A percentile compares a stretch with the other conserved stretches of the same genome.
phyloP scores from a whole-genome alignment of 2,329 filamentous ascomycete genomes.

The Keithomyces neogunnii region DNA sequence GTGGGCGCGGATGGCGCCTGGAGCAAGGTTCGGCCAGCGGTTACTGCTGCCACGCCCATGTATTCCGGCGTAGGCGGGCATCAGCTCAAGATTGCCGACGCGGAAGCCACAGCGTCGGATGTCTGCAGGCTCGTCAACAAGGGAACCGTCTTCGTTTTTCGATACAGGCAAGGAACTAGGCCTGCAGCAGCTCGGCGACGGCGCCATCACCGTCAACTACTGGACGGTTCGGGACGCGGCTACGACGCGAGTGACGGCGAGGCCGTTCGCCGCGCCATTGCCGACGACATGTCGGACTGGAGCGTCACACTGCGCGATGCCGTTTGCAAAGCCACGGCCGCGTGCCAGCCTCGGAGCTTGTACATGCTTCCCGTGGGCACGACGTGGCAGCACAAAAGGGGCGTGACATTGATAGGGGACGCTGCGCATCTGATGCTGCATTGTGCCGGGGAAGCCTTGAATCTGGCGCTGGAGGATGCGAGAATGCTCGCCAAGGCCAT shows the following conservation, averaged over 20 bases:
- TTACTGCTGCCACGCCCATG: constrained; percentile 30
- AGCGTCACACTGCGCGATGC: constrained; percentile 30
- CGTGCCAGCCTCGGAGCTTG: constrained; percentile 32
- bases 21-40: constrained; percentile 23
- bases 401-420: no score
- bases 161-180: constrained; percentile 31
- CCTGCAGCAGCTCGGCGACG: constrained; percentile 36
- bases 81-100: constrained; percentile 32
- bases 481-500: constrained; percentile 38
- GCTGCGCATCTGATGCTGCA: constrained; percentile 52
- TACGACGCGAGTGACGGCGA: constrained; percentile 17
- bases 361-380: constrained; percentile 51
- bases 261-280: no score
- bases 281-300: constrained; percentile 20
- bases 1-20: constrained; percentile 29
- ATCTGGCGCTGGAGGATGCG: constrained; percentile 47
- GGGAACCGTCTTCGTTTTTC: constrained; percentile 35
- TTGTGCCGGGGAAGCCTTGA: constrained; percentile 52
- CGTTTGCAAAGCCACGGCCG: constrained; percentile 29
- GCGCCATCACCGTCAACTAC: constrained; percentile 32
- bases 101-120: constrained; percentile 31
- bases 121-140: constrained; percentile 36
- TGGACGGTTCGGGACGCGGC: constrained; percentile 26
- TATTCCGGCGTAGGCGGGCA: constrained; percentile 38
- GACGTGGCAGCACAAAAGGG: no score